Percentiles rank a stretch among this genome's conserved stretches.
phyloP scores from a whole-genome alignment of 148 eudicot genomes.

The Diospyros kaki region DNA sequence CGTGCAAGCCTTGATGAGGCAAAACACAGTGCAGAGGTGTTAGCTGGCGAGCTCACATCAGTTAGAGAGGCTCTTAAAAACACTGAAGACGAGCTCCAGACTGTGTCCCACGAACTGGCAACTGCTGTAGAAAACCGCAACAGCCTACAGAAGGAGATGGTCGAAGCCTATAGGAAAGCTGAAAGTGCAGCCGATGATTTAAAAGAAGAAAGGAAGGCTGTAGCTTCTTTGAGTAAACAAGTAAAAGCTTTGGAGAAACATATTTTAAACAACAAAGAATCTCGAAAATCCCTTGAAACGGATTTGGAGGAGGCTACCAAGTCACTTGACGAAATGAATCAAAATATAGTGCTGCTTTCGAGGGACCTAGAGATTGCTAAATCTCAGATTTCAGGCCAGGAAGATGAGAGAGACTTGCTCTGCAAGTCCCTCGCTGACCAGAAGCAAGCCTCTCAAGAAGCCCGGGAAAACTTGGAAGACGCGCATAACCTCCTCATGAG shows the following conservation, averaged over 20 bases:
- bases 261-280: slow-evolving; percentile 39
- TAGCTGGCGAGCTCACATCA: slow-evolving; percentile 45
- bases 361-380: slow-evolving; percentile 54
- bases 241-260: slow-evolving; percentile 48
- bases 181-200: slow-evolving; percentile 42
- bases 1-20: slow-evolving; percentile 43
- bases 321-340: slow-evolving; percentile 71
- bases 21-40: slow-evolving; percentile 30
- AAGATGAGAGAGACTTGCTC: slow-evolving; percentile 50
- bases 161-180: slow-evolving; percentile 45
- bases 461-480: slow-evolving; percentile 61
- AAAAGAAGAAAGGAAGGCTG: slow-evolving; percentile 45
- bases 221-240: slow-evolving; percentile 42
- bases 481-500: slow-evolving; percentile 58
- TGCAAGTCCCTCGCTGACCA: slow-evolving; percentile 40
- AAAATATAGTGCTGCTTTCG: slow-evolving; percentile 34
- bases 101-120: slow-evolving; percentile 39
- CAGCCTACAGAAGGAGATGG: slow-evolving; percentile 56
- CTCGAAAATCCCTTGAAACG: slow-evolving; percentile 42
- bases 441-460: slow-evolving; percentile 39
- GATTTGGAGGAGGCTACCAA: slow-evolving; percentile 59
- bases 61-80: slow-evolving; percentile 36
- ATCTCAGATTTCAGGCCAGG: slow-evolving; percentile 40
- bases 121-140: slow-evolving; percentile 28
- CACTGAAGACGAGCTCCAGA: slow-evolving; percentile 38